Conservation (phyloP, 1,139 yeast genomes). For the Tardiomyces blankii region DNA sequence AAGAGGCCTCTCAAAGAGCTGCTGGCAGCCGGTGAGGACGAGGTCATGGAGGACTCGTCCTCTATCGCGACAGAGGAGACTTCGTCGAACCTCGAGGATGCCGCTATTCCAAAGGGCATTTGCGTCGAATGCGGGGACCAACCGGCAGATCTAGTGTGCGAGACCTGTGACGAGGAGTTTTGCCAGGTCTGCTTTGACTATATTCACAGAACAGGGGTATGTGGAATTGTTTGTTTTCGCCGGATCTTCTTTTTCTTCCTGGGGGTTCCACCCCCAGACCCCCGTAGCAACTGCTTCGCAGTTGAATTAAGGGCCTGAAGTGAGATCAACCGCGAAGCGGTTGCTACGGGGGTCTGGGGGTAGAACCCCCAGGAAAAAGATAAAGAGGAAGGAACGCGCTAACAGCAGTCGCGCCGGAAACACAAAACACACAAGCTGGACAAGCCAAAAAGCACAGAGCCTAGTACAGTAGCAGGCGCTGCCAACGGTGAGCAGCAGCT, state of each 20-base stretch:
- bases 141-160: constrained; percentile 48
- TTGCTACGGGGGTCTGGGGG: too few species aligned
- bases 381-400: too few species aligned
- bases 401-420: constrained; percentile 2
- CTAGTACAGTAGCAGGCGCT: constrained; percentile 6
- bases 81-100: constrained; percentile 12
- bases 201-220: constrained; percentile 52
- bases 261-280: too few species aligned
- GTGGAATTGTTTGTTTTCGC: neutral
- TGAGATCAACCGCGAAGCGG: too few species aligned
- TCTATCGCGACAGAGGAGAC: constrained; percentile 8
- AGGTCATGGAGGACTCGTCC: constrained; percentile 17
- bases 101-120: constrained; percentile 24
- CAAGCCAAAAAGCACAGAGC: constrained; percentile 3
- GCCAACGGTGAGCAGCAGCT: constrained; percentile 1
- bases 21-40: constrained; percentile 18
- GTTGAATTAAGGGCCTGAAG: too few species aligned
- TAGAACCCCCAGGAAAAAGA: too few species aligned
- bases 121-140: constrained; percentile 65
- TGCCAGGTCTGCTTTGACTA: constrained; percentile 57
- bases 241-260: too few species aligned
- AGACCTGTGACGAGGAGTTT: constrained; percentile 49
- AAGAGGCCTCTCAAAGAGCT: constrained; percentile 21
- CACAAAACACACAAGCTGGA: neutral
- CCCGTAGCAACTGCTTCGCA: too few species aligned